Conservation (phyloP, 352 stramenopile genomes). For the Globisporangium parvum region DNA sequence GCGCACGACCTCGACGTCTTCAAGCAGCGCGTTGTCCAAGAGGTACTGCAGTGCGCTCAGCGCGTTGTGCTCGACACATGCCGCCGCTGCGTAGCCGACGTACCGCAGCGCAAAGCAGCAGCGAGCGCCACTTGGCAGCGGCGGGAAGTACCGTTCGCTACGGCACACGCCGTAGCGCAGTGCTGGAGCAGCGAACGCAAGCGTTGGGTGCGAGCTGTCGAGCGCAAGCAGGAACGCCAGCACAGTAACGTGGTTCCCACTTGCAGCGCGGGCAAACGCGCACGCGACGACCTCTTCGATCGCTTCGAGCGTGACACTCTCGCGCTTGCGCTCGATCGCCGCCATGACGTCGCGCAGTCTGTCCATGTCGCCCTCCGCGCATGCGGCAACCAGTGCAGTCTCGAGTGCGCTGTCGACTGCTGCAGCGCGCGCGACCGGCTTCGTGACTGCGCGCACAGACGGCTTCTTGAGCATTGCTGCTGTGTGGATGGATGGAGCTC, state of each 20-base stretch:
- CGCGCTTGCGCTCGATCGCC: constrained; percentile 5
- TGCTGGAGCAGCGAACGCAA: neutral
- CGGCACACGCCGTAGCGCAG: constrained; percentile 31
- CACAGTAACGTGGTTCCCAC: constrained; percentile 8
- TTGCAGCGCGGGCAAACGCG: constrained; percentile 14
- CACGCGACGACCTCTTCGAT: constrained; percentile 19
- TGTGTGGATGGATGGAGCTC: neutral
- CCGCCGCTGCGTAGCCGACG: constrained; percentile 28
- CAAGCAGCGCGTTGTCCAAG: constrained; percentile 18
- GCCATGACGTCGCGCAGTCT: neutral
- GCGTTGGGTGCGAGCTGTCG: neutral
- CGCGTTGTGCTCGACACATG: constrained; percentile 39
- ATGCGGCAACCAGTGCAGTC: constrained; percentile 3
- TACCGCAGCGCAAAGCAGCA: constrained; percentile 36
- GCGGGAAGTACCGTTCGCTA: constrained; percentile 25
- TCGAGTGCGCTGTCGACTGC: constrained; percentile 6
- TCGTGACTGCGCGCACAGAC: neutral
- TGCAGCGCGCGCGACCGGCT: neutral
- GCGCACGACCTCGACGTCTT: constrained; percentile 31
- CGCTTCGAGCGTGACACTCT: neutral
- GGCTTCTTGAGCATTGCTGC: neutral
- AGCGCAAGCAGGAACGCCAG: constrained; percentile 10
- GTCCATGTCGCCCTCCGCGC: constrained; percentile 8
- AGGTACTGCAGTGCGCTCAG: constrained; percentile 27
- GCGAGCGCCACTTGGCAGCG: constrained; percentile 14